These are phyloP conservation scores for Magnaporthales sp. DNA, from an alignment of 2,329 filamentous ascomycete genomes.

Conservation along the genomic window DNA sequence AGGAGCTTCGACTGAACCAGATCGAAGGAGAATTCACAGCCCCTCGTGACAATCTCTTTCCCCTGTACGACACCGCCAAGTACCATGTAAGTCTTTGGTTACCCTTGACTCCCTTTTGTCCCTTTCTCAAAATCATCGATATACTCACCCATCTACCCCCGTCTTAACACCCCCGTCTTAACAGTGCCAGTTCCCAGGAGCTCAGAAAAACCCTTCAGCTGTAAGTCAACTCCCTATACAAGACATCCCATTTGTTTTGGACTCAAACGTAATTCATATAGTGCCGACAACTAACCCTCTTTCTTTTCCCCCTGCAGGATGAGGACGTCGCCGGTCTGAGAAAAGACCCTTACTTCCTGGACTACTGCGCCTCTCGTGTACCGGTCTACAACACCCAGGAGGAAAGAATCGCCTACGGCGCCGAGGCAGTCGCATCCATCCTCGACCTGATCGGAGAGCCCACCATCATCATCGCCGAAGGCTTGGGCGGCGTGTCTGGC, in stretches of 20 bases:
- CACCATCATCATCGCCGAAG: slow-evolving; percentile 39
- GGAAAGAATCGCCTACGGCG: slow-evolving; percentile 2
- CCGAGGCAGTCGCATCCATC: slow-evolving; percentile 9
- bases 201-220: too few relatives aligned
- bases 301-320: not conserved
- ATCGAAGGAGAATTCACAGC: not conserved
- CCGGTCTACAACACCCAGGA: not conserved
- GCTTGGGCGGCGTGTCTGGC: slow-evolving; percentile 34
- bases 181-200: not conserved
- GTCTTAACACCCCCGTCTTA: not conserved
- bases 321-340: not conserved
- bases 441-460: slow-evolving; percentile 6
- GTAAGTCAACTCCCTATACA: not conserved
- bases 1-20: not conserved
- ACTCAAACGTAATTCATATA: too few relatives aligned
- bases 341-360: not conserved
- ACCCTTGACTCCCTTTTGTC: not conserved
- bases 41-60: not conserved
- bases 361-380: not conserved
- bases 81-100: not conserved
- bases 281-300: not conserved
- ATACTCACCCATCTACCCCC: not conserved
- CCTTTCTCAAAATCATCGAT: not conserved
- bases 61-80: not conserved
- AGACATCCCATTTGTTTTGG: too few relatives aligned